Conservation (phyloP, 2,329 filamentous ascomycete genomes). For the Hymenoscyphus albidus region DNA sequence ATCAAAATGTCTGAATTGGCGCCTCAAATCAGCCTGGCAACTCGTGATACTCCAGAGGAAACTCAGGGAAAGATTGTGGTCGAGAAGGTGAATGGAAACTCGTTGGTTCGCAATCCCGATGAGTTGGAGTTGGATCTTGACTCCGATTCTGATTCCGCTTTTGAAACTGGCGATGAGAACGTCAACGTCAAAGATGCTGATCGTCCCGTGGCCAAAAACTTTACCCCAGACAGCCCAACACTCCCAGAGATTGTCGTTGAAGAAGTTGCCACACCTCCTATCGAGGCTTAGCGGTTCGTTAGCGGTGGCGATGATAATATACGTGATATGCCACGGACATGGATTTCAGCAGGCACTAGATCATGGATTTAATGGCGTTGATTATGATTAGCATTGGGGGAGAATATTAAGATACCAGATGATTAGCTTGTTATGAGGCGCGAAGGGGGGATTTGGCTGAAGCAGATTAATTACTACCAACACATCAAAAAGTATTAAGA, state of each 20-base stretch:
- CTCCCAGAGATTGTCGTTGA: not conserved
- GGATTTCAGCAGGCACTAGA: too few relatives aligned
- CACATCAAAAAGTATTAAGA: too few relatives aligned
- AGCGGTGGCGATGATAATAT: not conserved
- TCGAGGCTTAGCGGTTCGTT: not conserved
- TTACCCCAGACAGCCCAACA: not conserved
- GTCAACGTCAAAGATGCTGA: not conserved
- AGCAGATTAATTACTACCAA: too few relatives aligned
- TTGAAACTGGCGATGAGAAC: not conserved
- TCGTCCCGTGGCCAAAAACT: not conserved
- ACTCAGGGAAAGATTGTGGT: not conserved
- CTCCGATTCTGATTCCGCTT: conserved; percentile 9
- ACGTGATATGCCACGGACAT: too few relatives aligned
- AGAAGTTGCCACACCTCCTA: not conserved
- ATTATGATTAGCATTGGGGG: too few relatives aligned
- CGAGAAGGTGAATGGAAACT: not conserved
- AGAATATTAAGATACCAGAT: too few relatives aligned
- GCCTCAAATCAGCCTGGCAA: too few relatives aligned
- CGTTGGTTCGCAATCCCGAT: conserved; percentile 10
- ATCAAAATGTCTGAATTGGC: too few relatives aligned
- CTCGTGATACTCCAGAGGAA: too few relatives aligned
- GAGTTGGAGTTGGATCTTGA: conserved; percentile 9
- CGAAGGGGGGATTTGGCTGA: too few relatives aligned
- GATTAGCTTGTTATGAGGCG: too few relatives aligned
- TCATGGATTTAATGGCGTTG: too few relatives aligned